phyloP scores from a whole-genome alignment of 1,139 yeast genomes.

The Pichia inconspicua region DNA sequence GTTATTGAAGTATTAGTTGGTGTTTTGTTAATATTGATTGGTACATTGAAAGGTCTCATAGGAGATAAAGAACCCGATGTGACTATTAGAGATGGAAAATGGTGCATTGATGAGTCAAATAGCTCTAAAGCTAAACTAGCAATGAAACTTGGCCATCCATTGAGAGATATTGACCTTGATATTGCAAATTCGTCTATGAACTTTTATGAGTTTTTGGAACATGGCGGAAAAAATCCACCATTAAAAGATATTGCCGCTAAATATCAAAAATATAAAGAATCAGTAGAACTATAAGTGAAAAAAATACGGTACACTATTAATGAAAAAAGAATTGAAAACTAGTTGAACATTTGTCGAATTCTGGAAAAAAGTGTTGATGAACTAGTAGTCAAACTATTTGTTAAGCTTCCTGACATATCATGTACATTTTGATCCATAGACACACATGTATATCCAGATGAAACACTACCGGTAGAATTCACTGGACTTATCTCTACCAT shows the following conservation, averaged over 20 bases:
- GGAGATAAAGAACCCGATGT: not conserved
- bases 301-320: no score
- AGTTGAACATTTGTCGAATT: not conserved
- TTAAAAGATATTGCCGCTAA: not conserved
- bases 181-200: not conserved
- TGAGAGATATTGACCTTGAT: not conserved
- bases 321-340: not conserved
- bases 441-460: not conserved
- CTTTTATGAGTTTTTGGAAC: not conserved
- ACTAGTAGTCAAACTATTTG: not conserved
- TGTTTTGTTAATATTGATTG: not conserved
- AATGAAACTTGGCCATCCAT: not conserved
- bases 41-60: not conserved
- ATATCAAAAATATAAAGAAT: not conserved
- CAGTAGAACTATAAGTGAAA: not conserved
- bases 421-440: not conserved
- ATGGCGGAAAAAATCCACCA: not conserved
- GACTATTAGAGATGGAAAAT: not conserved
- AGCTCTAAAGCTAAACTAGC: not conserved
- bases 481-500: constrained; percentile 11
- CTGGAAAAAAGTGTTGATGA: not conserved
- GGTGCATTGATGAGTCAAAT: not conserved
- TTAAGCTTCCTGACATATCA: not conserved
- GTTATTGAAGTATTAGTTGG: not conserved
- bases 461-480: constrained; percentile 4